Percentiles rank a stretch among this genome's conserved stretches.
phyloP scores from a whole-genome alignment of 1,284 basidiomycete species.

The Sporisorium reilianum region DNA sequence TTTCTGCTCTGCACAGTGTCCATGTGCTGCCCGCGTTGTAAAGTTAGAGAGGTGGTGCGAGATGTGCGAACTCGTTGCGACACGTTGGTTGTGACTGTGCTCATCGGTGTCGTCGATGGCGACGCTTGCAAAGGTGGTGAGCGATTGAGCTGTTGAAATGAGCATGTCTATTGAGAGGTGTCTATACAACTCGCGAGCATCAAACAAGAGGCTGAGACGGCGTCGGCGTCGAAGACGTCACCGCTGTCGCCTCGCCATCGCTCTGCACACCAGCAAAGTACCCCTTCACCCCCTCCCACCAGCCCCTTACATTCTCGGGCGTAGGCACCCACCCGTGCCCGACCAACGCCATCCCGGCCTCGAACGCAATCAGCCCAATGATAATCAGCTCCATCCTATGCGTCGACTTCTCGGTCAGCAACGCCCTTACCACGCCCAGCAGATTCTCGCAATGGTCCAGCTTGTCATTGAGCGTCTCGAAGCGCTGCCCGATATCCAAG shows the following conservation, averaged over 20 bases:
- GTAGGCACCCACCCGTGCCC: conserved; percentile 61
- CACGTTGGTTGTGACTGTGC: not conserved
- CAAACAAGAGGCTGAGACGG: conserved; percentile 6
- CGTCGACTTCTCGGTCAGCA: conserved; percentile 63
- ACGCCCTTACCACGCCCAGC: conserved; percentile 61
- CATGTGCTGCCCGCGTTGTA: conserved; percentile 15
- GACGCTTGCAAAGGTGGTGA: not conserved
- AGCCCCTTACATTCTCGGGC: conserved; percentile 27
- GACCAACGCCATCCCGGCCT: conserved; percentile 56
- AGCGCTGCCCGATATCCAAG: conserved; percentile 62
- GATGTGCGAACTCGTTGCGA: not conserved
- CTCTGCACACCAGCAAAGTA: conserved; percentile 7
- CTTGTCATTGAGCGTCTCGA: conserved; percentile 66
- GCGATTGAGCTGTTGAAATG: not conserved
- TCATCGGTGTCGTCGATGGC: not conserved
- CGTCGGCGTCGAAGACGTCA: not conserved
- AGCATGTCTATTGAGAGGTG: conserved; percentile 1
- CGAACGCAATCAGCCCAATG: conserved; percentile 63
- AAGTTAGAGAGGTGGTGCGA: not conserved
- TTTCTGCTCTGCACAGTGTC: conserved; percentile 9
- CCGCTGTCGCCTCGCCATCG: not conserved
- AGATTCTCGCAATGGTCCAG: conserved; percentile 67
- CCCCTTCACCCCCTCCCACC: conserved; percentile 7
- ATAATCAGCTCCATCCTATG: conserved; percentile 68
- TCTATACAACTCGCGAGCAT: not conserved